Conservation (phyloP, 1,284 basidiomycete species). For the Trametes polyzona region DNA sequence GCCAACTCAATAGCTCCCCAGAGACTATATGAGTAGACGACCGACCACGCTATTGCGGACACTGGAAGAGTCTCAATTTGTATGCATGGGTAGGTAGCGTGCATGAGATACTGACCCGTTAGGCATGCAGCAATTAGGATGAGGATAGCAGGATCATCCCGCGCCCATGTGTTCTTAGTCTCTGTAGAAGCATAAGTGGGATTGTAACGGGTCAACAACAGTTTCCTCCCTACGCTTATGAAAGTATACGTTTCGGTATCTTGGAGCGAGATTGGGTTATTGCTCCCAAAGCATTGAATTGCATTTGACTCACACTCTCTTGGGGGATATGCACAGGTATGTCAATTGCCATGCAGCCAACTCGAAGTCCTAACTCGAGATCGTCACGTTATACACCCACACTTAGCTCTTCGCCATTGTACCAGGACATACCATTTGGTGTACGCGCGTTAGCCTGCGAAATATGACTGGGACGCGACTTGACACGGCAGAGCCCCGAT, state of each 20-base stretch:
- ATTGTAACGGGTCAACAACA: neutral
- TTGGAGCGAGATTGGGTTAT: slow-evolving; percentile 33
- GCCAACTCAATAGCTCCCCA: slow-evolving; percentile 65
- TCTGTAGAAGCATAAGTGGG: slow-evolving; percentile 48
- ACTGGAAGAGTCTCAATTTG: slow-evolving; percentile 44
- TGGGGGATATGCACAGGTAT: slow-evolving; percentile 88
- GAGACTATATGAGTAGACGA: slow-evolving; percentile 75
- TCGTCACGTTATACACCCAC: slow-evolving; percentile 1
- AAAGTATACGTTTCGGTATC: slow-evolving; percentile 90
- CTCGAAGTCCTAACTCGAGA: slow-evolving; percentile 81
- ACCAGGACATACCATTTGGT: slow-evolving; percentile 76
- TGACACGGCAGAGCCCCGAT: slow-evolving; percentile 40
- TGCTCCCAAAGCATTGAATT: slow-evolving; percentile 3
- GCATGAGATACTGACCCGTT: slow-evolving; percentile 52
- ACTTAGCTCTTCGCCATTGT: neutral
- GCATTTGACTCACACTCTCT: slow-evolving; percentile 76
- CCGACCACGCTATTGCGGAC: slow-evolving; percentile 80
- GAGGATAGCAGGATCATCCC: slow-evolving; percentile 94
- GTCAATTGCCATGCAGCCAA: slow-evolving; percentile 93
- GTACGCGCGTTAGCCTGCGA: slow-evolving; percentile 75
- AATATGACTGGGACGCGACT: slow-evolving; percentile 80
- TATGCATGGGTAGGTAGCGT: neutral
- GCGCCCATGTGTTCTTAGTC: slow-evolving; percentile 98
- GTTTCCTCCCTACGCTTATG: slow-evolving; percentile 72
- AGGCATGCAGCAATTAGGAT: slow-evolving; percentile 82